These are phyloP conservation scores for Jatropha multifida DNA, from an alignment of 441 rosid species.

Conservation along the genomic window DNA sequence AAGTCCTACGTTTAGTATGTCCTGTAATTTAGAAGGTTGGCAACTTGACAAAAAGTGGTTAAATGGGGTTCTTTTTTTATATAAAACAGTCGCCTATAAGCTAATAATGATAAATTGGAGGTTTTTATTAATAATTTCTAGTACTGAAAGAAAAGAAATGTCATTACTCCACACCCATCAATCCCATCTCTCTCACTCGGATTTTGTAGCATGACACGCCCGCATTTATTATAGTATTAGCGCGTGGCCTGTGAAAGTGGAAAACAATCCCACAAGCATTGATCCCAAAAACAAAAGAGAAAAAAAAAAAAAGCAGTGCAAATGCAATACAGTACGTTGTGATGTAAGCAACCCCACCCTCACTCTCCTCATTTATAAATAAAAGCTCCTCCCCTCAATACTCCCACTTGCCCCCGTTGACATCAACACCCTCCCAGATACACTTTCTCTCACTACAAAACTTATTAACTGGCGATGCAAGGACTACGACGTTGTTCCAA, in stretches of 20 bases:
- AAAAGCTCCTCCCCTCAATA: background rate
- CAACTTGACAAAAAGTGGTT: no score
- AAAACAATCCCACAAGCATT: slow-evolving; percentile 12
- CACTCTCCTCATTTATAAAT: slow-evolving; percentile 10
- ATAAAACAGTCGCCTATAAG: no score
- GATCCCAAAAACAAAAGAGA: slow-evolving; percentile 21
- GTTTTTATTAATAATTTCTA: no score
- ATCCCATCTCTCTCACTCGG: background rate
- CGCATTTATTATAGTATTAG: background rate
- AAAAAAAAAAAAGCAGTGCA: background rate
- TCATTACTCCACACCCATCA: no score
- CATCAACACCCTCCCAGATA: background rate
- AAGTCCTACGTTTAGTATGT: no score
- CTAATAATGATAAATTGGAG: no score
- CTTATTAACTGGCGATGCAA: slow-evolving; percentile 52
- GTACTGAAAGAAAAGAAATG: no score
- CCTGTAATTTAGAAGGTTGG: no score
- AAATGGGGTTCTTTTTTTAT: no score
- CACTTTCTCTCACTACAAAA: slow-evolving; percentile 25
- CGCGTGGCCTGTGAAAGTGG: slow-evolving; percentile 25
- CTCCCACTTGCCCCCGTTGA: slow-evolving; percentile 17
- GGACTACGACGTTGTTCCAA: slow-evolving; percentile 49
- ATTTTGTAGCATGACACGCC: background rate
- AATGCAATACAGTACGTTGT: slow-evolving; percentile 36
- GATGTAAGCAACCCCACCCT: slow-evolving; percentile 57